Conservation (phyloP, 192 early-diverging fungal genomes). For the Geosiphon pyriformis region DNA sequence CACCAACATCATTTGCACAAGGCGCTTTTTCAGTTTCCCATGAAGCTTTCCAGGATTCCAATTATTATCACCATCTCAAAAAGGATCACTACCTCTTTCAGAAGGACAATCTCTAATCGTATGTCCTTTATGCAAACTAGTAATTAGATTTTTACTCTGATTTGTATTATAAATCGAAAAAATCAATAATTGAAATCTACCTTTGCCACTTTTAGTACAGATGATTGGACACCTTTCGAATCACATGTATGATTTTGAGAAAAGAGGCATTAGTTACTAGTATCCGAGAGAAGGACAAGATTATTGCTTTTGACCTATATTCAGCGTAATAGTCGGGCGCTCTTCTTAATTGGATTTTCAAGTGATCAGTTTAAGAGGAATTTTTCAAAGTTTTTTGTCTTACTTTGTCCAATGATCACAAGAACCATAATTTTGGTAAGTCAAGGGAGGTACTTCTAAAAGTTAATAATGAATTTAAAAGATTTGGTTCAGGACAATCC, state of each 20-base stretch:
- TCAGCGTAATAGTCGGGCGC: background rate
- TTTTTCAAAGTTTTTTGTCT: too few species aligned
- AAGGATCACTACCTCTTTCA: background rate
- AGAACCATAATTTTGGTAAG: background rate
- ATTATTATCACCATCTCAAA: too few species aligned
- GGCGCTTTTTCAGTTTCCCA: too few species aligned
- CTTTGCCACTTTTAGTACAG: background rate
- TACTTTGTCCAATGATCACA: too few species aligned
- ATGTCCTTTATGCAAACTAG: background rate
- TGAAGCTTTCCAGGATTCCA: too few species aligned
- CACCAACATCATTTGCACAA: background rate
- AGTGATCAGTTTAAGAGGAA: too few species aligned
- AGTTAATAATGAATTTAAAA: background rate
- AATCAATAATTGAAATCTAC: background rate
- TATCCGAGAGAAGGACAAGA: too few species aligned
- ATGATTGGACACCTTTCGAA: background rate
- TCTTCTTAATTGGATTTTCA: too few species aligned
- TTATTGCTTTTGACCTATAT: too few species aligned
- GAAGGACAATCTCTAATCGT: background rate
- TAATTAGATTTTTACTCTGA: background rate
- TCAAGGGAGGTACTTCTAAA: background rate
- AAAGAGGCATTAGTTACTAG: too few species aligned
- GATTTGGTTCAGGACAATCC: background rate
- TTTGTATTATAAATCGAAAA: background rate
- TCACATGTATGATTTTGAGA: background rate